phyloP scores from a whole-genome alignment of 1,284 basidiomycete genomes.

The Irpex sp. region DNA sequence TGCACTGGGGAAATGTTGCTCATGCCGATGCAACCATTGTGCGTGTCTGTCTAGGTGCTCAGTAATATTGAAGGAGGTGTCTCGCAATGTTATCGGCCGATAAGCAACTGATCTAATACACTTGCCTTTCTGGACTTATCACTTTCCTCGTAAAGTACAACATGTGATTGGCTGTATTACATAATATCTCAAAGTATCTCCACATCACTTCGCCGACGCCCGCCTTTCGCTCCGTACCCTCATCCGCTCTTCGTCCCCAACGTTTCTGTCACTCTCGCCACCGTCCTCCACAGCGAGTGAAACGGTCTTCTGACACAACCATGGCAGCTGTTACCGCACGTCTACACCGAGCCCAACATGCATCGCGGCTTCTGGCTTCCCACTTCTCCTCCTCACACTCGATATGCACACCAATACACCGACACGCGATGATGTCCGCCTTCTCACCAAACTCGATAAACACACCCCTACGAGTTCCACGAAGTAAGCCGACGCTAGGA shows the following conservation, averaged over 20 bases:
- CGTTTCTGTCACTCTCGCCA: not conserved
- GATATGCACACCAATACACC: conserved; percentile 28
- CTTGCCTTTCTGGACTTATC: not conserved
- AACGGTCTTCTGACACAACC: not conserved
- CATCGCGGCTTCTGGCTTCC: conserved; percentile 10
- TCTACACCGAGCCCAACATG: conserved; percentile 8
- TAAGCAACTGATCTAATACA: not conserved
- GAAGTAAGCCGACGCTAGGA: conserved; percentile 31
- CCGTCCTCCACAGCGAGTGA: not conserved
- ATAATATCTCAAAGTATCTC: not conserved
- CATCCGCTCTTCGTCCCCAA: not conserved
- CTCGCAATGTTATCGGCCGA: not conserved
- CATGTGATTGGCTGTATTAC: not conserved
- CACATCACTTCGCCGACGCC: not conserved
- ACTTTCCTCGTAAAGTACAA: not conserved
- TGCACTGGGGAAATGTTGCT: too few species aligned
- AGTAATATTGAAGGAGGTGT: not conserved
- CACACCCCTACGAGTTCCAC: conserved; percentile 19
- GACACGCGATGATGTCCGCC: conserved; percentile 62
- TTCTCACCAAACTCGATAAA: conserved; percentile 27
- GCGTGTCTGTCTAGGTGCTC: too few species aligned
- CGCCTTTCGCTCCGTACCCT: not conserved
- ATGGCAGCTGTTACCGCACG: conserved; percentile 9
- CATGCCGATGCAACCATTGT: too few species aligned
- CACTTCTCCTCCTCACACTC: conserved; percentile 14